A percentile compares a stretch with the other conserved stretches of the same genome.
Conservation (phyloP, 139 green algal species). For the Ettlia oleoabundans region DNA sequence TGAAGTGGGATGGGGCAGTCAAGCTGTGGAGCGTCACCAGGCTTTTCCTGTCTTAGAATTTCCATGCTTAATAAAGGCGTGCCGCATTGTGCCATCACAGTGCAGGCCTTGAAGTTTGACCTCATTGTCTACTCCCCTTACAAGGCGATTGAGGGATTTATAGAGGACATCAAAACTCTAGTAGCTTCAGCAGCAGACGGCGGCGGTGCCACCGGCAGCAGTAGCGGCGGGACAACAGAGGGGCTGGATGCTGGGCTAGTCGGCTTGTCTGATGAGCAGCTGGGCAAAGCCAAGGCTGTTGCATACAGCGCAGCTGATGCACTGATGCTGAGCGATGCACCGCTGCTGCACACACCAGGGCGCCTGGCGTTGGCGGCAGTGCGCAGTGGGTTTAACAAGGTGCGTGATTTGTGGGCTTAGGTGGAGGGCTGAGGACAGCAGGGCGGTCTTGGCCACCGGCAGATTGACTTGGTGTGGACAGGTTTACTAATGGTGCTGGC, state of each 20-base stretch:
- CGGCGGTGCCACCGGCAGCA: background rate
- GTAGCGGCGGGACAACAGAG: background rate
- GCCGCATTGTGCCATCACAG: constrained; percentile 16
- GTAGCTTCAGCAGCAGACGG: background rate
- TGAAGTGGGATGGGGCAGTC: too few species aligned
- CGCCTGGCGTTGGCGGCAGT: constrained; percentile 63
- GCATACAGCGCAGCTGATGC: constrained; percentile 57
- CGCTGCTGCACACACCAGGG: constrained; percentile 72
- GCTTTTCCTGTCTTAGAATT: too few species aligned
- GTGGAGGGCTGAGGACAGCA: background rate
- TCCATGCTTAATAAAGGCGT: background rate
- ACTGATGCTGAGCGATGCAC: constrained; percentile 81
- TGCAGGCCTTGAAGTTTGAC: constrained; percentile 80
- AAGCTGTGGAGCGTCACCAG: too few species aligned
- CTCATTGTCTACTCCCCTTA: constrained; percentile 80
- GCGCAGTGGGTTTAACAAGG: constrained; percentile 51
- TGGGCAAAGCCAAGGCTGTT: constrained; percentile 12
- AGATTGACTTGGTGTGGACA: background rate
- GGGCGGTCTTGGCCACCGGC: background rate
- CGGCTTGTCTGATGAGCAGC: background rate
- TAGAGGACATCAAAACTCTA: constrained; percentile 51
- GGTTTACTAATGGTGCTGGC: too few species aligned
- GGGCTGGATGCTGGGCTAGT: constrained; percentile 10
- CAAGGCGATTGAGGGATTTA: constrained; percentile 63
- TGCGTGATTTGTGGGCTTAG: background rate